Base-by-base conservation (phyloP, 78 protist species). In the Dictyostelium firmibasis region DNA sequence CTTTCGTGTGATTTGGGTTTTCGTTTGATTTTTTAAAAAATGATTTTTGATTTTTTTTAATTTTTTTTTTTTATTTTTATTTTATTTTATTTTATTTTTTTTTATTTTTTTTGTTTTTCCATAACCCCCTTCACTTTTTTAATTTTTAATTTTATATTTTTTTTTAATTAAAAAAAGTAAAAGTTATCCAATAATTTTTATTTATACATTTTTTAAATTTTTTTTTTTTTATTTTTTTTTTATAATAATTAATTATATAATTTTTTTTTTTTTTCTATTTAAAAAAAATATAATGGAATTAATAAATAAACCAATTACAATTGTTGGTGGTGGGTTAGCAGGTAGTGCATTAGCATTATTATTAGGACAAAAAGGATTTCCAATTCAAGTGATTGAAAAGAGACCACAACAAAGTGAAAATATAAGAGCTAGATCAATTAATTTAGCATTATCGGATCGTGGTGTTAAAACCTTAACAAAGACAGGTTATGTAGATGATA, bases 341-440 rank as follows among this genome's bases (percentile, higher is more conserved):
- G 94, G 94, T 20, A 27, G 38, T 44, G 87, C 87, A 8, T 81
- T 89, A 23, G 78, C 94, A n/a, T 20, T 89, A 6, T 60, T 89
- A 31, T 69, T 89, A 20, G 50, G 69, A 5, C 83, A 89, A 25
- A 13, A 14, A 13, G 94, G 94, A 31, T 79, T 25, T n/a, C 74
- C 82, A 50, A 50, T 89, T 5, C 41, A 64, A 27, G 94, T 89
- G 0, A 69, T 64, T 70, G 94, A 89, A 57, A 89, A 81, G 14
- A 43, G 94, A 64, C 31, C 94, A 33, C 41, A n/a, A 78, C 35
- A 57, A 27, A 67, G 3, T 6, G 86, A 81, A 10, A 11, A 31
- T 14, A 50, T 81, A 2, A 10, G 81, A 29, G 93, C 86, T 7
- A 83, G 96, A 84, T 92, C 96, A n/a, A 92, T 93, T 74, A 93